Evolutionary conservation across 2,329 filamentous ascomycete species (phyloP).

Genomic region (Zasmidium angulare): DNA sequence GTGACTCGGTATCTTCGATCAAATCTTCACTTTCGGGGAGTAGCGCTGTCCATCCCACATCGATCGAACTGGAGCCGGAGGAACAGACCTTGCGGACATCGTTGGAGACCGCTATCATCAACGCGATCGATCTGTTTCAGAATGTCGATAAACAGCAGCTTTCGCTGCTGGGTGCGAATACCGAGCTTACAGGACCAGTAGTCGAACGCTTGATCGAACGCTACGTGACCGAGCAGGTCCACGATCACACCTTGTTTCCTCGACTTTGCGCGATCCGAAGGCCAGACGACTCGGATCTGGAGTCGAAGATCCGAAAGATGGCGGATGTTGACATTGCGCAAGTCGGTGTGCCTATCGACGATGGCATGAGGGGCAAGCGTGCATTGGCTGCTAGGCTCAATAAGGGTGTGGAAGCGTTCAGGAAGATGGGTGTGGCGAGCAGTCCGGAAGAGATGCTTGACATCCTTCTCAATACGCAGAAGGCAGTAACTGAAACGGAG

Average conservation of each 20-base stretch:
- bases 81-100: slow-evolving; percentile 87
- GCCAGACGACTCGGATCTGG: slow-evolving; percentile 81
- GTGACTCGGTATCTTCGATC: slow-evolving; percentile 35
- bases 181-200: slow-evolving; percentile 85
- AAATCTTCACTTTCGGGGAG: slow-evolving; percentile 38
- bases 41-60: slow-evolving; percentile 46
- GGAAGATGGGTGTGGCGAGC: slow-evolving; percentile 73
- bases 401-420: slow-evolving; percentile 82
- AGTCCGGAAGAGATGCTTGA: slow-evolving; percentile 90
- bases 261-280: slow-evolving; percentile 74
- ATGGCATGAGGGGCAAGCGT: slow-evolving; percentile 74
- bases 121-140: slow-evolving; percentile 93
- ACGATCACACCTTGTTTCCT: slow-evolving; percentile 80
- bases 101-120: slow-evolving; percentile 86
- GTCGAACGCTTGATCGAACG: slow-evolving; percentile 94
- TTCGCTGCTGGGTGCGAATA: slow-evolving; percentile 86
- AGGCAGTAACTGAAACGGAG: slow-evolving; percentile 66
- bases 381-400: slow-evolving; percentile 75
- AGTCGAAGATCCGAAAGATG: slow-evolving; percentile 90
- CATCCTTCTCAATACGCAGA: slow-evolving; percentile 75
- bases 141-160: slow-evolving; percentile 93
- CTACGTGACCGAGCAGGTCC: slow-evolving; percentile 90
- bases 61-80: slow-evolving; percentile 77
- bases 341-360: slow-evolving; percentile 82
- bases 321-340: slow-evolving; percentile 91